Conservation (phyloP, 306 rosid species). For the Prunus davidiana region DNA sequence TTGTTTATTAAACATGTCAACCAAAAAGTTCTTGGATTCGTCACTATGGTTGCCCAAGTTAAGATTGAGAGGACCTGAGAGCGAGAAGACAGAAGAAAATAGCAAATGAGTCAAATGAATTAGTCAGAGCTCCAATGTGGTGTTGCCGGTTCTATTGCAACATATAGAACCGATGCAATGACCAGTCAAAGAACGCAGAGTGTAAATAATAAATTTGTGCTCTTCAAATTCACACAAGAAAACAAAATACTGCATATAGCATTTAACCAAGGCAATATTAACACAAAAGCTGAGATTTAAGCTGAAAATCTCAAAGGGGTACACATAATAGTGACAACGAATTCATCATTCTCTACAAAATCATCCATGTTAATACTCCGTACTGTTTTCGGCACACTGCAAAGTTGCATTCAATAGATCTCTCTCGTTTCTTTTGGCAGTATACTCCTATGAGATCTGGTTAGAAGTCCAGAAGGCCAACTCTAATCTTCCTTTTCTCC, state of each 20-base stretch:
- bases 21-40: too few species aligned
- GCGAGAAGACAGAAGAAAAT: too few species aligned
- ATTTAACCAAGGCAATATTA: background rate
- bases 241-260: background rate
- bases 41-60: too few species aligned
- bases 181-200: too few species aligned
- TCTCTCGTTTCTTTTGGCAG: background rate
- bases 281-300: background rate
- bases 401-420: background rate
- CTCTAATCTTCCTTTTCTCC: conserved; percentile 83
- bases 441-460: background rate
- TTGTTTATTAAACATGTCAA: too few species aligned
- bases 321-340: background rate
- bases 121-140: too few species aligned
- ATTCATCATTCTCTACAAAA: background rate
- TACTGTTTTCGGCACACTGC: background rate
- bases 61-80: too few species aligned
- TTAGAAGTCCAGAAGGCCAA: conserved; percentile 13
- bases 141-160: too few species aligned
- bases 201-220: background rate
- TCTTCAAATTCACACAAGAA: background rate
- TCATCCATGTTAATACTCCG: background rate
- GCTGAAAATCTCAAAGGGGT: background rate
- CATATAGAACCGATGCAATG: too few species aligned
- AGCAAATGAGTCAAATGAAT: too few species aligned